Base-by-base conservation (phyloP, 2,329 filamentous ascomycete genomes). In the Aspergillus sp. region DNA sequence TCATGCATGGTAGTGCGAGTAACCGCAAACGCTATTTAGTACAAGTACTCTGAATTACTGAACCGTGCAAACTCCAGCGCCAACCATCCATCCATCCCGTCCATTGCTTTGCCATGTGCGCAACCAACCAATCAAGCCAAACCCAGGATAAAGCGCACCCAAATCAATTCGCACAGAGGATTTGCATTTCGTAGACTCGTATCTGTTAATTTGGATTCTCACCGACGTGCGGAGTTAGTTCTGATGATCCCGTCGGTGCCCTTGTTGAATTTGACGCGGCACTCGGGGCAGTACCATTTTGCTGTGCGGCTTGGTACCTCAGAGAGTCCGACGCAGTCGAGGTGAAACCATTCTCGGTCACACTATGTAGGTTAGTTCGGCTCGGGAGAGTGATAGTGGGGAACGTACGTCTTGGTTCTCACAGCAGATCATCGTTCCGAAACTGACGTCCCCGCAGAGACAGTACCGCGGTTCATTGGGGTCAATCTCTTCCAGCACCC, bases 231-330 rank as follows among this genome's bases (percentile, higher is more conserved):
- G 31, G 72, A 71, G 41, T 70, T 71, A 25, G 68, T 73, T 56
- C 72, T 76, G 34, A 79, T 74, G 41, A 79, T 79, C 3, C 78
- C 78, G 63, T 79, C 76, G 8, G 68, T 68, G 15, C 77, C 77
- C 64, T 78, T 81, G 59, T 77, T 75, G 46, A 79, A 73, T 68
- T 81, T 84, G 68, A 83, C 80, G 49, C 83, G 76, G 68, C 87
- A 89, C 46, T 87, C 84, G 0, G 86, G 86, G 74, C 87, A 89
- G 69, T 86, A 89, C 87, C 87, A 89, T 73, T 87, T 88, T 11
- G 83, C 81, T 13, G 85, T 82, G 25, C 86, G 81, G n/a, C 82
- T 81, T 7, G 87, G 87, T 34, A 86, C 80, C 57, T 86, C 85
- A 7, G 79, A 79, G 19, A 89, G 77, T 15, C 82, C 81, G 28